phyloP scores from a whole-genome alignment of 176 grass and related monocot species.

The Bolboschoenus planiculmis region DNA sequence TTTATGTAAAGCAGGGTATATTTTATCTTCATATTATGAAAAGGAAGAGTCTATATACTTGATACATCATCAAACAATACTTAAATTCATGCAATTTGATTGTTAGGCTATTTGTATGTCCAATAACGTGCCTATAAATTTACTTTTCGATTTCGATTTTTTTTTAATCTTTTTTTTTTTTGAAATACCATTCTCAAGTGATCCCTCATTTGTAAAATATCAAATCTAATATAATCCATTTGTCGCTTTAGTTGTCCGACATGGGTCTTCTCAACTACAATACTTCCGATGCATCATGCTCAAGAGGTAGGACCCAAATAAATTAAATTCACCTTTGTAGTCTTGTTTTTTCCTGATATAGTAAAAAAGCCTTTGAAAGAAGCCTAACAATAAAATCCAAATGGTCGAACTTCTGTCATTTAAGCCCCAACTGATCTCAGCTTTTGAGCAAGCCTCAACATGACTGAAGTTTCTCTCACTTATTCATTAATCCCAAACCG shows the following conservation, averaged over 20 bases:
- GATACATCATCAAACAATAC: background rate
- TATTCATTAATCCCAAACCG: background rate
- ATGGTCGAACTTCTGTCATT: background rate
- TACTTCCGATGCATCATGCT: conserved; percentile 11
- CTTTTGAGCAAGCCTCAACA: background rate
- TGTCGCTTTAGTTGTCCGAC: conserved; percentile 58
- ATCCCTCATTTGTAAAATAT: background rate
- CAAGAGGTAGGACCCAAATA: background rate
- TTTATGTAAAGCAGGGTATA: background rate
- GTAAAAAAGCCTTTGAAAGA: background rate
- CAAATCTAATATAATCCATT: background rate
- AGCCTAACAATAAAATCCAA: background rate
- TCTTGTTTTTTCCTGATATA: conserved; percentile 1
- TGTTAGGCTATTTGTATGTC: background rate
- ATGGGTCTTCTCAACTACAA: conserved; percentile 31
- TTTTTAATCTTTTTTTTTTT: background rate
- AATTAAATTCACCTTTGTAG: conserved; percentile 35
- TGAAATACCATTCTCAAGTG: background rate
- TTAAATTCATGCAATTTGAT: background rate
- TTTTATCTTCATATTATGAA: background rate
- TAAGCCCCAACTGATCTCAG: background rate
- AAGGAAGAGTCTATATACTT: background rate
- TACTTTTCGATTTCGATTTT: background rate
- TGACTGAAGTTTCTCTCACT: background rate
- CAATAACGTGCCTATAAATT: background rate